Evolutionary conservation across 2,329 filamentous ascomycete species (phyloP), one percentile per base, ranked within the genome.

Genomic region (Coniochaeta pulveracea): DNA sequence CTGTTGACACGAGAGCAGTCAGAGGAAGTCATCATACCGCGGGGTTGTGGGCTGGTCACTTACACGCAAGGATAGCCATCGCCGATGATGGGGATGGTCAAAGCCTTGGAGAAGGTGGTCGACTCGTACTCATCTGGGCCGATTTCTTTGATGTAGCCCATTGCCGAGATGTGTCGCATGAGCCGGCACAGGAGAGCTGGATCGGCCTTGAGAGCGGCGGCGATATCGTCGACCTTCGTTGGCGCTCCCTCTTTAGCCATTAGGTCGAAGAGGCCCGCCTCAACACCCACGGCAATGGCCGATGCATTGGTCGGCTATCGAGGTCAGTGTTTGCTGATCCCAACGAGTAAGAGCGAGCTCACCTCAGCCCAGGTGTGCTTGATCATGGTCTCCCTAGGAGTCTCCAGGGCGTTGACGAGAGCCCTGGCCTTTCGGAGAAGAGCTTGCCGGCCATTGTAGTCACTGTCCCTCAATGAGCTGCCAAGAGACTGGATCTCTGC

Each of bases 91-190:
- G 47, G 43, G 14, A 56, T 39, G 19, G 47, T 46, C 35, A 58
- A 37, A 0, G 52, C 50, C 33, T 46, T 54, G 26, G 49, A 48
- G 32, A 54, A 58, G 43, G 51, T 56, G 33, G 49, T 57, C 2
- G 44, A 45, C 40, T 46, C 41, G 36, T 59, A 60, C 10, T 48
- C 47, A 19, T 60, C 52, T 2, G 38, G 35, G 2, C 40, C 51
- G 2, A 48, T 46, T 36, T 58, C 55, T 2, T 44, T 45, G 22
- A 60, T 42, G 33, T 58, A 54, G 1, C 56, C 55, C 49, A 57
- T 56, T 2, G 54, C 48, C 2, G 41, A 45, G 3, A 58, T 38
- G 35, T 60, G 56, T 5, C 50, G 41, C 40, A 59, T 42, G 18
- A 58, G 40, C 46, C 14, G 14, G 49, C 49, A 38, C 4, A 53